Evolutionary conservation across 2,329 filamentous ascomycete species (phyloP), one percentile per base, ranked within the genome.

Genomic region (Waltergamsia citrina): DNA sequence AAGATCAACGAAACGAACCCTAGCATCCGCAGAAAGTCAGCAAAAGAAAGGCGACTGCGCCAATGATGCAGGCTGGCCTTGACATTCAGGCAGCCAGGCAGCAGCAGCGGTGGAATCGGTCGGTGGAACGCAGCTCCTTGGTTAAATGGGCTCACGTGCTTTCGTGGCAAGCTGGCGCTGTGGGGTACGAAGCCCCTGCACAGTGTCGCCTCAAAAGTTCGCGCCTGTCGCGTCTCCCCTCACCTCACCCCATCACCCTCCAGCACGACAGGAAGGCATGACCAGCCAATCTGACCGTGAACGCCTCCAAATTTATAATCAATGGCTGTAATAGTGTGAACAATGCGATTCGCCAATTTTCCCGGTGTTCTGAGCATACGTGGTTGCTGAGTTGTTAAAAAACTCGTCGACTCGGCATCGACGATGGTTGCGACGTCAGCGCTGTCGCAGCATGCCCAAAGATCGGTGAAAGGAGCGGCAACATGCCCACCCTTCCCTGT

Each of bases 221-320:
- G 57, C 57, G 57, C 51, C 54, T 50, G 55, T 57, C 62, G 61
- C 61, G 62, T 62, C 57, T 58, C 51, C 56, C 57, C 50, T 18
- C 49, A 59, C 57, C 44, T 59, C 55, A 53, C 50, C 45, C 46
- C 50, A 54, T 52, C 45, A 54, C 31, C 59, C 57, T 52, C 56
- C 52, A 51, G 39, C 39, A 54, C 43, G 38, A 35, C 31, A 16
- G 33, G 31, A 28, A 16, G 6, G 4, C 15, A 14, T 21, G 18
- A 14, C 23, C 38, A 39, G 34, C 39, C 36, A 39, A 19, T 33
- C 40, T 32, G 38, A 54, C 53, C 57, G 50, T 60, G 37, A 35
- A 50, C 40, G 35, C 32, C 12, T 14, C 7, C 27, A 14, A 14
- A 42, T 48, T 43, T 22, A 12, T 31, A 23, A 23, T 7, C 7